Evolutionary conservation across 352 stramenopile species (phyloP).

Genomic region (Pythium volutum): DNA sequence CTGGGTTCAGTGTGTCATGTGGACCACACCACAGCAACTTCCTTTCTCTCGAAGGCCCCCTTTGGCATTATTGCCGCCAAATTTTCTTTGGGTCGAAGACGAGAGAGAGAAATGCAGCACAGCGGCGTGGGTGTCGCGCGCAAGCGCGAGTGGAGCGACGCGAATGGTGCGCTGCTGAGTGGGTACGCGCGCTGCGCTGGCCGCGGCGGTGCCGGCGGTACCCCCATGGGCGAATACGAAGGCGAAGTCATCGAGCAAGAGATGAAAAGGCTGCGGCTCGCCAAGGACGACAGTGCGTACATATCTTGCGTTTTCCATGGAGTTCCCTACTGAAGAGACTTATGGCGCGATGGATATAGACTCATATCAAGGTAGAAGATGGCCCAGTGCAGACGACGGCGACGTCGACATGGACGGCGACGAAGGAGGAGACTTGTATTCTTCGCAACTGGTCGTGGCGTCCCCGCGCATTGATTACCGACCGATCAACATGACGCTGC

Average conservation of each 20-base stretch:
- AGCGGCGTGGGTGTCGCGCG: slow-evolving; percentile 12
- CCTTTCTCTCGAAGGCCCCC: background rate
- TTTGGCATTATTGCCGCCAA: background rate
- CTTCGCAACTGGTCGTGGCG: background rate
- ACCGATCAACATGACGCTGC: slow-evolving; percentile 55
- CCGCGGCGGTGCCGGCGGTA: background rate
- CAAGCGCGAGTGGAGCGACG: slow-evolving; percentile 39
- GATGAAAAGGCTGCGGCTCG: slow-evolving; percentile 71
- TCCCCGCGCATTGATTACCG: slow-evolving; percentile 34
- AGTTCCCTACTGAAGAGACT: background rate
- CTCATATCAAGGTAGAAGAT: background rate
- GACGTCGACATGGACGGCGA: slow-evolving; percentile 17
- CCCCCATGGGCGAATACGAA: background rate
- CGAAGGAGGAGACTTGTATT: background rate
- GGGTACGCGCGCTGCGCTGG: background rate
- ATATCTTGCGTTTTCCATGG: background rate
- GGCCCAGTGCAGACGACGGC: background rate
- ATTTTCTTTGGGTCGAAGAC: slow-evolving; percentile 1
- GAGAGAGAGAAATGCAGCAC: slow-evolving; percentile 4
- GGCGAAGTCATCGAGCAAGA: slow-evolving; percentile 62
- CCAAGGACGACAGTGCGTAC: slow-evolving; percentile 50
- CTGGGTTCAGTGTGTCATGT: slow-evolving; percentile 1
- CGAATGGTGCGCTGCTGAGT: background rate
- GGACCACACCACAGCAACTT: slow-evolving; percentile 14
- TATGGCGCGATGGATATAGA: background rate